A percentile compares a stretch with the other conserved stretches of the same genome.
Evolutionary conservation across 306 rosid species (phyloP).

Genomic region (Dalbergia cochinchinensis): DNA sequence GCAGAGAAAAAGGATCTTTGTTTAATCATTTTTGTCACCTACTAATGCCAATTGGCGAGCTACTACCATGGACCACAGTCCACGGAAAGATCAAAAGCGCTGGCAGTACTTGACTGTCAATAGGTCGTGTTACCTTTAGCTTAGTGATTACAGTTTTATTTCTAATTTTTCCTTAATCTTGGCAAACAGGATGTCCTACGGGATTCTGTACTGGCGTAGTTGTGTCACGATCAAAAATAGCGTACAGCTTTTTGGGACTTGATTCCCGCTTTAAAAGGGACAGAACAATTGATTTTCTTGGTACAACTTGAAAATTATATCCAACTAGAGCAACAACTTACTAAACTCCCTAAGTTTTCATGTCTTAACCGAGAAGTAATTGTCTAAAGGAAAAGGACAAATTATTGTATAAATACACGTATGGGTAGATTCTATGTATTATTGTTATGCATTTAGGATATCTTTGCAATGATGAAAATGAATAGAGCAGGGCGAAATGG

Average conservation of each 20-base stretch:
- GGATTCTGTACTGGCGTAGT: constrained; percentile 7
- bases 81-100: neutral
- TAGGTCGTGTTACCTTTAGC: neutral
- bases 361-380: neutral
- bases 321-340: neutral
- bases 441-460: too few relatives aligned
- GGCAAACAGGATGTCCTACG: constrained; percentile 26
- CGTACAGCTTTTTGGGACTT: constrained; percentile 1
- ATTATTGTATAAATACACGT: too few relatives aligned
- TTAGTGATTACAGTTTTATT: neutral
- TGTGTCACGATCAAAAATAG: neutral
- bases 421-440: too few relatives aligned
- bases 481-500: too few relatives aligned
- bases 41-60: constrained; percentile 14
- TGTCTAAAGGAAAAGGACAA: too few relatives aligned
- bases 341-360: neutral
- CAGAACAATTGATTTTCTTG: neutral
- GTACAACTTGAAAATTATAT: neutral
- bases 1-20: neutral
- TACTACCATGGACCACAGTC: neutral
- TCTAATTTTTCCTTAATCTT: neutral
- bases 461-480: too few relatives aligned
- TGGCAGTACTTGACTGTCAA: neutral
- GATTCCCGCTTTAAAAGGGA: neutral
- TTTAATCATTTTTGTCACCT: constrained; percentile 25